These are phyloP conservation scores for Phaeosphaeriaceae sp. DNA, from an alignment of 2,329 filamentous ascomycete genomes.

Conservation along the genomic window DNA sequence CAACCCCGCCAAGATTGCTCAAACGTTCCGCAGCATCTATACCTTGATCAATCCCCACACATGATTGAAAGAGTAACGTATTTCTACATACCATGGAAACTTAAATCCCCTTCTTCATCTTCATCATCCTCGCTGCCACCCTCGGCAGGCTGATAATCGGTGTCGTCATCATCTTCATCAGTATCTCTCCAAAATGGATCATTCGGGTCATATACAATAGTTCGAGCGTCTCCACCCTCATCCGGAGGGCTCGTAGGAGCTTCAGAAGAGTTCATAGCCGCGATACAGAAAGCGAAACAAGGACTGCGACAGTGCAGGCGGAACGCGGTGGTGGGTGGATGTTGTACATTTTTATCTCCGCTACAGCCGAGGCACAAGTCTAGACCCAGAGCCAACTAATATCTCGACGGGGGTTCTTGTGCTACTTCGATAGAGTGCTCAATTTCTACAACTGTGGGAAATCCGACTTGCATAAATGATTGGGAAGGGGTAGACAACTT, in stretches of 20 bases:
- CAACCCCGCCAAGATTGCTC: constrained; percentile 50
- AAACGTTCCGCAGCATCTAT: constrained; percentile 52
- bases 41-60: neutral
- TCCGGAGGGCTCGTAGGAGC: constrained; percentile 28
- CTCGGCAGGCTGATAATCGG: constrained; percentile 57
- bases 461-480: too few species aligned
- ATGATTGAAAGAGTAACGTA: neutral
- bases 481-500: neutral
- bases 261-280: constrained; percentile 35
- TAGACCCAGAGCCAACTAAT: neutral
- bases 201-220: constrained; percentile 40
- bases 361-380: neutral
- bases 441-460: too few species aligned
- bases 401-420: too few species aligned
- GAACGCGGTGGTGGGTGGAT: neutral
- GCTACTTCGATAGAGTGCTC: too few species aligned
- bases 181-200: constrained; percentile 44
- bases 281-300: neutral
- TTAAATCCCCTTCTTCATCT: constrained; percentile 44
- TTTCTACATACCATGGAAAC: constrained; percentile 42
- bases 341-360: constrained; percentile 3
- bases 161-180: constrained; percentile 54
- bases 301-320: neutral
- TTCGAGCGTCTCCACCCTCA: constrained; percentile 33
- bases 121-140: constrained; percentile 50